Evolutionary conservation across 2,329 filamentous ascomycete genomes (phyloP).

Genomic region (Didymella segeticola): DNA sequence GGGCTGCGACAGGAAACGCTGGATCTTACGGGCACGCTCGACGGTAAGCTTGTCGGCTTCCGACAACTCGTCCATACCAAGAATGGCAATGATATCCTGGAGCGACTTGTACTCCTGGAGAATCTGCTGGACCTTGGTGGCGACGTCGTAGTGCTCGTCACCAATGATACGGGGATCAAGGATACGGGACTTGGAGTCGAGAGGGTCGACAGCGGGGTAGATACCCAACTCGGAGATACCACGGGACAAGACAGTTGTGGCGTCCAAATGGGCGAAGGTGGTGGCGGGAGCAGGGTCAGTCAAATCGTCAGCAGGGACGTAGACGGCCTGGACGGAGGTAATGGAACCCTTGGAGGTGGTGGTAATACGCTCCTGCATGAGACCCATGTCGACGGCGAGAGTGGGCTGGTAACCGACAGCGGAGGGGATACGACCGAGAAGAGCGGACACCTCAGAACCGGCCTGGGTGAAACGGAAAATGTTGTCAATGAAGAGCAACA

Average conservation of each 20-base stretch:
- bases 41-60: constrained; percentile 99
- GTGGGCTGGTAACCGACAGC: constrained; percentile 90
- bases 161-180: constrained; percentile 98
- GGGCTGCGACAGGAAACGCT: constrained; percentile 99
- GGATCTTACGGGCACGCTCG: constrained; percentile 99
- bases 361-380: constrained; percentile 98
- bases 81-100: constrained; percentile 99
- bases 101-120: constrained; percentile 99
- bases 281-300: constrained; percentile 99
- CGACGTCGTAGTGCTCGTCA: constrained; percentile 95
- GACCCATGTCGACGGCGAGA: constrained; percentile 45
- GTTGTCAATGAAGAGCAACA: constrained; percentile 99
- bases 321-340: constrained; percentile 99
- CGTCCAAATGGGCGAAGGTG: constrained; percentile 99
- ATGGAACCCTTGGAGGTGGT: constrained; percentile 99
- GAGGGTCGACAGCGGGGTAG: constrained; percentile 99
- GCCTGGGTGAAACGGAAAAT: constrained; percentile 99
- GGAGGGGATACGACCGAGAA: constrained; percentile 99
- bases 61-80: constrained; percentile 99
- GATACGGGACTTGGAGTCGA: constrained; percentile 99
- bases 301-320: constrained; percentile 99
- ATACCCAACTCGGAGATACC: constrained; percentile 99
- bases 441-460: constrained; percentile 99
- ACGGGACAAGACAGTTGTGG: constrained; percentile 99
- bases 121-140: constrained; percentile 96